A percentile compares a stretch with the other conserved stretches of the same genome.
phyloP scores from a whole-genome alignment of 2,329 filamentous ascomycete genomes.

The Diaporthe humulicola region DNA sequence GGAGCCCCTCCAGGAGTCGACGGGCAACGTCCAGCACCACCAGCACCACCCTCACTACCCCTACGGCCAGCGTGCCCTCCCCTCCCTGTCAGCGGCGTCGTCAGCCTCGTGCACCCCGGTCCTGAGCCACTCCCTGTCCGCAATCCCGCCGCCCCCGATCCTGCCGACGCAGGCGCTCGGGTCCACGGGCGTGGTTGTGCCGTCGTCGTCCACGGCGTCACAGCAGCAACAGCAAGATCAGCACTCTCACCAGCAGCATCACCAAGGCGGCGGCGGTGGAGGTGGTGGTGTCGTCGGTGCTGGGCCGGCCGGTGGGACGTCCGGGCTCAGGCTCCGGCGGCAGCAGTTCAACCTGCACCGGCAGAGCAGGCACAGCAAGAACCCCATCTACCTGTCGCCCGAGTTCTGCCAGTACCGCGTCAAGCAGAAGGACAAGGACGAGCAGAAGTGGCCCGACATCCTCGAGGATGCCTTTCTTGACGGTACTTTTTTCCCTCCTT shows the following conservation, averaged over 20 bases:
- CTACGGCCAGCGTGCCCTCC: conserved; percentile 33
- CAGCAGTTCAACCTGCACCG: conserved; percentile 48
- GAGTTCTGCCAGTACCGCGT: conserved; percentile 76
- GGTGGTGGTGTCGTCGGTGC: not conserved
- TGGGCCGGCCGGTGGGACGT: conserved; percentile 11
- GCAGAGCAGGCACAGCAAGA: conserved; percentile 56
- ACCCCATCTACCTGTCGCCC: conserved; percentile 73
- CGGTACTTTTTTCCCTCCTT: conserved; percentile 58
- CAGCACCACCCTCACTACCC: conserved; percentile 54
- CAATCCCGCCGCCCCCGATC: conserved; percentile 57
- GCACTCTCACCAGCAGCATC: conserved; percentile 48
- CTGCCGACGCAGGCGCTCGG: conserved; percentile 65
- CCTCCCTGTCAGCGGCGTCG: conserved; percentile 29
- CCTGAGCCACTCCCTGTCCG: conserved; percentile 21
- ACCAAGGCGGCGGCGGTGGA: not conserved
- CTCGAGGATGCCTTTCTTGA: conserved; percentile 77
- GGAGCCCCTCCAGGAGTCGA: conserved; percentile 65
- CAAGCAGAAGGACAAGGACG: conserved; percentile 74
- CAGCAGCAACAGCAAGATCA: conserved; percentile 48
- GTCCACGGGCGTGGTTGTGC: conserved; percentile 50
- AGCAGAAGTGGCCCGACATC: conserved; percentile 72
- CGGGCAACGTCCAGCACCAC: conserved; percentile 62
- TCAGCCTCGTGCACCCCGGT: conserved; percentile 38
- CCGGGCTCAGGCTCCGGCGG: conserved; percentile 46
- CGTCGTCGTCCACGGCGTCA: not conserved